phyloP scores from a whole-genome alignment of 331 rosid species.

The Spiraea crenata region DNA sequence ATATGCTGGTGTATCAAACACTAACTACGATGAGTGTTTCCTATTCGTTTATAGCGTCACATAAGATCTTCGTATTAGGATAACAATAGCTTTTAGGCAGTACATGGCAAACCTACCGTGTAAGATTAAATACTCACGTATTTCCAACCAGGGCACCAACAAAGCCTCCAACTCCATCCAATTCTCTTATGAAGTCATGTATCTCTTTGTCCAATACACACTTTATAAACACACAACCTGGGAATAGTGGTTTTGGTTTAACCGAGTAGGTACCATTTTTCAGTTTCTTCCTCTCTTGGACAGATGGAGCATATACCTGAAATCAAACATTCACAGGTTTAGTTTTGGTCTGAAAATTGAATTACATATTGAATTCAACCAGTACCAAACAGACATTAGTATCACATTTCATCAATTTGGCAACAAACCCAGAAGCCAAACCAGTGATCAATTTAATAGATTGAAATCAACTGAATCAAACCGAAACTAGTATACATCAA shows the following conservation, averaged over 20 bases:
- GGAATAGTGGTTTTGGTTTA: constrained; percentile 66
- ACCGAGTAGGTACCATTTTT: constrained; percentile 61
- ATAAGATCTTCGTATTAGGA: background rate
- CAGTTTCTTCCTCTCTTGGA: constrained; percentile 60
- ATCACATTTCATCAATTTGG: background rate
- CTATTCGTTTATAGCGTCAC: background rate
- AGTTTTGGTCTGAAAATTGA: background rate
- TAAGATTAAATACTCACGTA: constrained; percentile 52
- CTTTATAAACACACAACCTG: constrained; percentile 71
- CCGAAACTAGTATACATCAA: too few species aligned
- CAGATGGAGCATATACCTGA: constrained; percentile 73
- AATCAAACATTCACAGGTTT: constrained; percentile 12
- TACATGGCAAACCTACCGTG: background rate
- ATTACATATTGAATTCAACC: background rate
- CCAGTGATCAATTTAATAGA: too few species aligned
- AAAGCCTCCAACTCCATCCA: constrained; percentile 81
- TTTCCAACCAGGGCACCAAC: constrained; percentile 81
- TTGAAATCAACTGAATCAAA: too few species aligned
- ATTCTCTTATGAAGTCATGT: constrained; percentile 76
- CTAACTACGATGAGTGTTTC: too few species aligned
- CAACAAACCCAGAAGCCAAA: too few species aligned
- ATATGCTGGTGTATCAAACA: too few species aligned
- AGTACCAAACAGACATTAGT: background rate
- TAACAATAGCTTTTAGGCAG: background rate
- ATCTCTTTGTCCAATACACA: constrained; percentile 74